A percentile compares a stretch with the other conserved stretches of the same genome.
These are phyloP conservation scores for Podospora anserina DNA, from an alignment of 495 filamentous ascomycete species.

Conservation along the genomic window DNA sequence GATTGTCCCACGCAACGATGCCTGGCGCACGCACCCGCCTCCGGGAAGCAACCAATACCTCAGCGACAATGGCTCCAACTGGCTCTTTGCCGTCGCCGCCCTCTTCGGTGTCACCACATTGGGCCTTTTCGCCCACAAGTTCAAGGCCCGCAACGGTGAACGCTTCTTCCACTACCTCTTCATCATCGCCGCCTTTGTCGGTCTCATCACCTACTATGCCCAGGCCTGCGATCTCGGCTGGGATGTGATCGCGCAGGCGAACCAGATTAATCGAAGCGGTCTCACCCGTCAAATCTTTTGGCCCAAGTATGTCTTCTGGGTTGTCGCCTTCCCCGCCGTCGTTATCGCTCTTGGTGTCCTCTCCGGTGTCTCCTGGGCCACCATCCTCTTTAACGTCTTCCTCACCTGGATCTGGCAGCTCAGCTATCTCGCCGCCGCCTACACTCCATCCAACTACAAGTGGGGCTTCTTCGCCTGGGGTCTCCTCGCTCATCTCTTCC, in stretches of 20 bases:
- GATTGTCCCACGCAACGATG: conserved; percentile 37
- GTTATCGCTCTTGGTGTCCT: conserved; percentile 44
- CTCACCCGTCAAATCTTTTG: conserved; percentile 48
- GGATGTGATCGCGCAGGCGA: conserved; percentile 31
- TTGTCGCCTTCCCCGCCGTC: conserved; percentile 43
- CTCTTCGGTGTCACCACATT: conserved; percentile 41
- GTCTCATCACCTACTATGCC: conserved; percentile 46
- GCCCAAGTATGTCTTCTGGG: conserved; percentile 51
- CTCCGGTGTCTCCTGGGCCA: conserved; percentile 45
- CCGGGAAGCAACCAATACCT: conserved; percentile 31
- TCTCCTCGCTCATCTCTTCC: conserved; percentile 35
- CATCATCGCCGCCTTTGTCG: conserved; percentile 45
- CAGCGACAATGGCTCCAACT: conserved; percentile 46
- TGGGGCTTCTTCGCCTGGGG: conserved; percentile 52
- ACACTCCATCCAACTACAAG: conserved; percentile 46
- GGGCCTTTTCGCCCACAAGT: conserved; percentile 37
- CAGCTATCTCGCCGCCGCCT: conserved; percentile 43
- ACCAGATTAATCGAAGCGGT: conserved; percentile 29
- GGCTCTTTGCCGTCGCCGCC: conserved; percentile 46
- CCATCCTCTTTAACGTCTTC: conserved; percentile 43
- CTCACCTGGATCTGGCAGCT: conserved; percentile 48
- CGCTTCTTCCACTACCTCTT: conserved; percentile 56
- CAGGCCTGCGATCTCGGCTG: conserved; percentile 45
- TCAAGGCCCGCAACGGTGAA: conserved; percentile 42
- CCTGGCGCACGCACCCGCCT: conserved; percentile 45